Base-by-base conservation (phyloP, 176 grass and related monocot species). In the Oryza punctata region DNA sequence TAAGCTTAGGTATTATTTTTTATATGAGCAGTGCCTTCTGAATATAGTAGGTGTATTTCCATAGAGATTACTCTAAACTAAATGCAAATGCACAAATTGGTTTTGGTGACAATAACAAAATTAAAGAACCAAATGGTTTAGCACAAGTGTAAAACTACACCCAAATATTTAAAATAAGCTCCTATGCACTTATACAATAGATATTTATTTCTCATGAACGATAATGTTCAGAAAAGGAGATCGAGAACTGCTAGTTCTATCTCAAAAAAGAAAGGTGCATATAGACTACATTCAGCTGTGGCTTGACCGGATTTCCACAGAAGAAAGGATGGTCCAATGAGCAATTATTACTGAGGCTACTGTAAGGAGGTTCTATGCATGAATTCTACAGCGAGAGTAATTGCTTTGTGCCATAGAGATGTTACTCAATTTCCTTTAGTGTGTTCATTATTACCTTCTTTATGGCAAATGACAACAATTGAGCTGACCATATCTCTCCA, bases 401-500 rank as follows among this genome's bases (percentile, higher is more conserved):
- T 40, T 76, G 23, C 19, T 52, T 21, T 57, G 33, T 15, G 6
- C 1, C 46, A 77, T 15, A 45, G 19, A 26, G 44, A 45, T 72
- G 12, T 27, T 41, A 12, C n/a, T 8, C 0, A 25, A 26, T 73
- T 73, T 47, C 44, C 16, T 28, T 18, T 24, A 28, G 45, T 41
- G 15, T 72, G 24, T 29, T 50, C 44, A 49, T 27, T 7, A 18
- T 29, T 73, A 98, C 96, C 96, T 99, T 99, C 76, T 90, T 90
- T 87, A 99, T 95, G 40, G 85, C 91, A 89, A 85, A 92, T 6
- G 91, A 96, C 52, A 99, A 29, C 96, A 99, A 90, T 63, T 96
- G 93, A 67, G 93, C 86, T 81, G 96, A 99, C 96, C 96, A 99
- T 85, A 99, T 85, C 61, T 99, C 96, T 49, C 96, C 96, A 90